Conservation (phyloP, 768 basidiomycete species). For the Boletus fagicola region DNA sequence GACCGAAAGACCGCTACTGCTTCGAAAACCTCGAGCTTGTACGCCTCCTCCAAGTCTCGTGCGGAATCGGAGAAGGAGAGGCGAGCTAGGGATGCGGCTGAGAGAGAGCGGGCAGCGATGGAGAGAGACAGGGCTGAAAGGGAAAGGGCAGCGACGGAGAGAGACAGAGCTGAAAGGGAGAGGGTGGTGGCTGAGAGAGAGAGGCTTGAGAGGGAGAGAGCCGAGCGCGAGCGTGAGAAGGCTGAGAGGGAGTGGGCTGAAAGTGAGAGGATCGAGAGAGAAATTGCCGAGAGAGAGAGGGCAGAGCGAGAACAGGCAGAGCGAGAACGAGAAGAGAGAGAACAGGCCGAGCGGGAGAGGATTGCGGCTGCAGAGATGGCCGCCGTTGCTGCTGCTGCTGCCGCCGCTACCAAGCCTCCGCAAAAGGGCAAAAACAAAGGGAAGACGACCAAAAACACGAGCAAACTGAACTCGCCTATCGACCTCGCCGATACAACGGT, state of each 20-base stretch:
- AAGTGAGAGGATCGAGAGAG: background rate
- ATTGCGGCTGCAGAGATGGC: constrained; percentile 6
- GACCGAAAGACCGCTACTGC: constrained; percentile 27
- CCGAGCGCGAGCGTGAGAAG: background rate
- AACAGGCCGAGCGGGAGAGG: constrained; percentile 6
- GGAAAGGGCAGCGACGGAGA: constrained; percentile 17
- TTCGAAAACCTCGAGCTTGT: constrained; percentile 37
- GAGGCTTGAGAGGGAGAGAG: constrained; percentile 4
- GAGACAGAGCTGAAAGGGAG: constrained; percentile 10
- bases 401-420: background rate
- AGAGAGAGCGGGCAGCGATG: constrained; percentile 16
- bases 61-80: constrained; percentile 26
- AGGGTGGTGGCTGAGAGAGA: constrained; percentile 9
- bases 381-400: background rate
- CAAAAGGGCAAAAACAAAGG: constrained; percentile 15
- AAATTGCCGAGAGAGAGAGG: constrained; percentile 2
- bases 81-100: constrained; percentile 19
- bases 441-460: constrained; percentile 22
- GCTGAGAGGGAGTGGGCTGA: constrained; percentile 12
- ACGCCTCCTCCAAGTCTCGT: constrained; percentile 17
- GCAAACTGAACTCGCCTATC: constrained; percentile 30
- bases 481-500: constrained; percentile 37
- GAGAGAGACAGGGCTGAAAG: constrained; percentile 13
- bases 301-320: constrained; percentile 4
- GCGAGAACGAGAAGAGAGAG: constrained; percentile 3